These are phyloP conservation scores for Holtermannia corniformis DNA, from an alignment of 768 basidiomycete genomes.

Conservation along the genomic window DNA sequence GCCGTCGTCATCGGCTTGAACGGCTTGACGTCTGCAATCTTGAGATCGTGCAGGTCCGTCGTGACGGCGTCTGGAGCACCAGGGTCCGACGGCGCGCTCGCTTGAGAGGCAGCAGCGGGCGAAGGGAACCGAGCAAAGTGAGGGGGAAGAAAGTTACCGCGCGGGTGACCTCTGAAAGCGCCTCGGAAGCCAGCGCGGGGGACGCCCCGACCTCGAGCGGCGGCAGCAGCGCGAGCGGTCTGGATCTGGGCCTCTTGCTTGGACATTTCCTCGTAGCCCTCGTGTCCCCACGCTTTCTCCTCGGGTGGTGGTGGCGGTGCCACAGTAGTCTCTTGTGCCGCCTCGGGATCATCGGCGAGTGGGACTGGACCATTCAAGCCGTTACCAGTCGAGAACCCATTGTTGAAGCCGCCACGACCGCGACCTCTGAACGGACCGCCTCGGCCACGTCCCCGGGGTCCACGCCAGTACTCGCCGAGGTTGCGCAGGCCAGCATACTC, in stretches of 20 bases:
- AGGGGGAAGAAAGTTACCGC: not conserved
- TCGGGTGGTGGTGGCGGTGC: not conserved
- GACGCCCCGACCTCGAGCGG: no score
- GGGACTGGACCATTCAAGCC: slow-evolving; percentile 6
- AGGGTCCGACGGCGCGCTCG: no score
- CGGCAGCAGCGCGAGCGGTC: no score
- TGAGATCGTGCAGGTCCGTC: no score
- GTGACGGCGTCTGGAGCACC: no score
- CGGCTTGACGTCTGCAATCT: no score
- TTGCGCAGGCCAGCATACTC: slow-evolving; percentile 26
- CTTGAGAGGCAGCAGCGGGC: not conserved
- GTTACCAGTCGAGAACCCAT: slow-evolving; percentile 8
- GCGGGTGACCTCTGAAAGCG: not conserved
- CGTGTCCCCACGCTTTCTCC: slow-evolving; percentile 29
- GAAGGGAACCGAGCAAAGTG: not conserved
- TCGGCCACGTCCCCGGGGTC: slow-evolving; percentile 53
- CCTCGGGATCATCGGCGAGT: not conserved
- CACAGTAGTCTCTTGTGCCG: not conserved
- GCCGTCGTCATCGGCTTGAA: not conserved
- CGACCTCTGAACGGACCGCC: slow-evolving; percentile 28
- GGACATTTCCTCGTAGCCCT: slow-evolving; percentile 22
- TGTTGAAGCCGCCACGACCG: slow-evolving; percentile 19
- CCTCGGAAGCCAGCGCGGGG: not conserved
- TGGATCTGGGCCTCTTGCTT: not conserved
- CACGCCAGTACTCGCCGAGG: slow-evolving; percentile 49